These are phyloP conservation scores for Tympanopsis confertula DNA, from an alignment of 2,329 filamentous ascomycete species.

Conservation along the genomic window DNA sequence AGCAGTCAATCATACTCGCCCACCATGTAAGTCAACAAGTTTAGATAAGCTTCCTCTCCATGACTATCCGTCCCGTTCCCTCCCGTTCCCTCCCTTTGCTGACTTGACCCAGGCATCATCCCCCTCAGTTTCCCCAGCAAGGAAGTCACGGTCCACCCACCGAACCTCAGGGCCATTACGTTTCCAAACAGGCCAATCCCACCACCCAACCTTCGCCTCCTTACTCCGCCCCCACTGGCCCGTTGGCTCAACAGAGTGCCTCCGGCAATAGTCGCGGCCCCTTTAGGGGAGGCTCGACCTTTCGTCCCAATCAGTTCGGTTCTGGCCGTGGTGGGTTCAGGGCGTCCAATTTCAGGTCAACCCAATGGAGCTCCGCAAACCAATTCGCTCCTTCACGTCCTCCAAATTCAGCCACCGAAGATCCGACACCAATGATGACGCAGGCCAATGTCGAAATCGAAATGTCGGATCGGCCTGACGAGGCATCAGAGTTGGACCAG, in stretches of 20 bases:
- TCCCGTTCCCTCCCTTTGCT: neutral
- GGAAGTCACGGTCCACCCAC: slow-evolving; percentile 37
- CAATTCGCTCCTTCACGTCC: slow-evolving; percentile 36
- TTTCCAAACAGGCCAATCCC: slow-evolving; percentile 29
- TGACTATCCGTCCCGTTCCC: neutral
- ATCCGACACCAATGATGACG: no score
- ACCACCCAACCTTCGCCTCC: slow-evolving; percentile 30
- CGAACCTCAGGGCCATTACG: slow-evolving; percentile 41
- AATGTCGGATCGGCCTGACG: no score
- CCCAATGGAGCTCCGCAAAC: slow-evolving; percentile 58
- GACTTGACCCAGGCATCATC: slow-evolving; percentile 9
- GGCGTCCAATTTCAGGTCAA: slow-evolving; percentile 50
- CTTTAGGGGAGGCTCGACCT: slow-evolving; percentile 42
- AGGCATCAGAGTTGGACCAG: no score
- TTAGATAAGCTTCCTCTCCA: neutral
- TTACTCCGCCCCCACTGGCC: slow-evolving; percentile 44
- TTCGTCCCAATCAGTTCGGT: slow-evolving; percentile 47
- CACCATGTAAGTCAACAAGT: slow-evolving; percentile 11
- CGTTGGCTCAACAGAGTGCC: slow-evolving; percentile 33
- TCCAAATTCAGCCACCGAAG: slow-evolving; percentile 23
- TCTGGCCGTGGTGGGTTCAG: slow-evolving; percentile 38
- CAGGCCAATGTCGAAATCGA: no score
- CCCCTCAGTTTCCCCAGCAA: slow-evolving; percentile 25
- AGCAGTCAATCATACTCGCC: slow-evolving; percentile 30
- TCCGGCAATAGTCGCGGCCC: slow-evolving; percentile 30